Evolutionary conservation across 495 filamentous ascomycete species (phyloP).

Genomic region (Bathelium albidoporum): DNA sequence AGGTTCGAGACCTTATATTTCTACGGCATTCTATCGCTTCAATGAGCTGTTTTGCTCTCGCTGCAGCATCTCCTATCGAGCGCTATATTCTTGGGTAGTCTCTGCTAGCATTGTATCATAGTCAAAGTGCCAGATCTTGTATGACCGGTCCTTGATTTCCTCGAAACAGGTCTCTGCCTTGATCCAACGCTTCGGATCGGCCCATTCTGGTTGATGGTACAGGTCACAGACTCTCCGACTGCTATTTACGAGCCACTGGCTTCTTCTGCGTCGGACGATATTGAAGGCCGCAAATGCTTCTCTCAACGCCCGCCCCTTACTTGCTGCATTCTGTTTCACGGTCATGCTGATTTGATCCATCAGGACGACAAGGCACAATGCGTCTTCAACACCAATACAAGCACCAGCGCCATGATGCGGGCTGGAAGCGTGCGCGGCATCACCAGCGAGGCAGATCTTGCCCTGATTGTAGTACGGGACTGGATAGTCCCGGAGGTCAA

Average conservation of each 20-base stretch:
- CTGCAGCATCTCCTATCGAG: not conserved
- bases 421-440: slow-evolving; percentile 20
- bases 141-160: slow-evolving; percentile 23
- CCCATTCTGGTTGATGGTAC: slow-evolving; percentile 22
- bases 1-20: not conserved
- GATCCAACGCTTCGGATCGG: slow-evolving; percentile 13
- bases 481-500: slow-evolving; percentile 11
- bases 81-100: not conserved
- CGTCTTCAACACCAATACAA: slow-evolving; percentile 13
- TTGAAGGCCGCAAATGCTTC: not conserved
- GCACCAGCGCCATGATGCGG: slow-evolving; percentile 22
- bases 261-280: not conserved
- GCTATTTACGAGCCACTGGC: slow-evolving; percentile 28
- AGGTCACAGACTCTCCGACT: slow-evolving; percentile 28
- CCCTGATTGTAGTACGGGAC: slow-evolving; percentile 12
- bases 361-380: not conserved
- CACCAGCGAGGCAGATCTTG: slow-evolving; percentile 17
- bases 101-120: slow-evolving; percentile 28
- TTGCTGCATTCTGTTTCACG: not conserved
- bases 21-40: not conserved
- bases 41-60: not conserved
- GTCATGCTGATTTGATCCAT: not conserved
- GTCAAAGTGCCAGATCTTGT: slow-evolving; percentile 31
- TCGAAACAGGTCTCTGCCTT: slow-evolving; percentile 24
- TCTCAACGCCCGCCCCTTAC: not conserved